Percentiles rank a stretch among this genome's conserved stretches.
These are phyloP conservation scores for Calycina marina DNA, from an alignment of 2,329 filamentous ascomycete species.

Conservation along the genomic window DNA sequence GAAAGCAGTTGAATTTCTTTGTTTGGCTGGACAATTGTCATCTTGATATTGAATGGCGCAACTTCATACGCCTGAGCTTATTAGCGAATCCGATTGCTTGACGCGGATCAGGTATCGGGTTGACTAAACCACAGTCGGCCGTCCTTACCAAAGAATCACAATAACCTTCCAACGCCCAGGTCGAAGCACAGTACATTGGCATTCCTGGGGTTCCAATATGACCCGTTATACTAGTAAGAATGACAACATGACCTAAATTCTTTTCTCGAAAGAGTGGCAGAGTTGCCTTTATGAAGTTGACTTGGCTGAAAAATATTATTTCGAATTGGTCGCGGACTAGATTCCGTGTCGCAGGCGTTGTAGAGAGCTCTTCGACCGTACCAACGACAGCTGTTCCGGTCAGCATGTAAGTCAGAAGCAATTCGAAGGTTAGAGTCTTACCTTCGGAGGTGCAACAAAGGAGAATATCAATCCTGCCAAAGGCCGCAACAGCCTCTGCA, in stretches of 20 bases:
- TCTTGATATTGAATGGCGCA: constrained; percentile 89
- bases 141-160: constrained; percentile 87
- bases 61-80: constrained; percentile 98
- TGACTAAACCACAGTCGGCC: too few relatives aligned
- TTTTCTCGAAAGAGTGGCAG: constrained; percentile 68
- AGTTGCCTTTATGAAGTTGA: constrained; percentile 87
- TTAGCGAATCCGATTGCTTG: too few relatives aligned
- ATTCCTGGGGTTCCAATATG: constrained; percentile 88
- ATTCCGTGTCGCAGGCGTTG: constrained; percentile 55
- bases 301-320: constrained; percentile 83
- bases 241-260: constrained; percentile 77
- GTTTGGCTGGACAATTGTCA: constrained; percentile 90
- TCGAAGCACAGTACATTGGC: constrained; percentile 79
- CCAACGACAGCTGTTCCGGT: constrained; percentile 59
- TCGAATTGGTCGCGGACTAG: constrained; percentile 88
- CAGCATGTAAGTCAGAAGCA: background rate
- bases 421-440: constrained; percentile 24
- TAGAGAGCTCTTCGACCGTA: constrained; percentile 77
- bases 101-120: too few relatives aligned
- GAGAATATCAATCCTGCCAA: constrained; percentile 79
- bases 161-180: constrained; percentile 91
- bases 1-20: constrained; percentile 82
- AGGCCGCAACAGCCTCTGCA: constrained; percentile 70
- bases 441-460: constrained; percentile 82
- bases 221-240: constrained; percentile 78